Evolutionary conservation across 2,329 filamentous ascomycete species (phyloP), one percentile per base, ranked within the genome.

Genomic region (Fonsecaea monophora): DNA sequence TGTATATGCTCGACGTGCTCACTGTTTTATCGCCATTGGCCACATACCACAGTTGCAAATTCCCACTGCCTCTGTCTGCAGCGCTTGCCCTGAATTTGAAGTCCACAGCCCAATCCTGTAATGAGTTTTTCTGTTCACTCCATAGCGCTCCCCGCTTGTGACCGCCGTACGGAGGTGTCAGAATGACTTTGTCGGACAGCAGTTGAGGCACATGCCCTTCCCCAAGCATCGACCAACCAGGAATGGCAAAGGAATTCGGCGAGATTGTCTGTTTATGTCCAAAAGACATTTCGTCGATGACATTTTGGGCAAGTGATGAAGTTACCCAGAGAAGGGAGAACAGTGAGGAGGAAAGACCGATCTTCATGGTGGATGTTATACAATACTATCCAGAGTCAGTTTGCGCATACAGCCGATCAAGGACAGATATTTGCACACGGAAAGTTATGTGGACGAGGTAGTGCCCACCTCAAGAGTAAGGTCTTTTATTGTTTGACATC

Each of bases 11-110:
- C 70, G 87, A 86, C 30, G 89, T 85, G 63, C 88, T 89, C 63
- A 96, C 82, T 35, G 83, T 82, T 67, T 84, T 80, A 72, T 86
- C 81, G 37, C 91, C 90, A 67, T 91, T 86, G 73, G 87, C 89
- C 60, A 87, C 89, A 75, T 96, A 92, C 95, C 95, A 99, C 74
- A 99, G 85, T 79, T 98, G 94, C 72, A 99, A 82, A 80, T 96
- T 97, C 57, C 95, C 95, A 65, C 90, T 89, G 59, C 89, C 92
- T 73, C 92, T 85, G 76, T 98, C 95, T 70, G 90, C 90, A 7
- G 95, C 95, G 68, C 87, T 92, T 60, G 89, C 92, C 72, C 95
- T 88, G 80, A 99, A 97, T 75, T 95, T 90, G 73, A 98, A 84
- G 75, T 96, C 92, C 59, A 89, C 88, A 8, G 87, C 86, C 93